Evolutionary conservation across 345 rosid species (phyloP).

Genomic region (Salix koriyanagi): DNA sequence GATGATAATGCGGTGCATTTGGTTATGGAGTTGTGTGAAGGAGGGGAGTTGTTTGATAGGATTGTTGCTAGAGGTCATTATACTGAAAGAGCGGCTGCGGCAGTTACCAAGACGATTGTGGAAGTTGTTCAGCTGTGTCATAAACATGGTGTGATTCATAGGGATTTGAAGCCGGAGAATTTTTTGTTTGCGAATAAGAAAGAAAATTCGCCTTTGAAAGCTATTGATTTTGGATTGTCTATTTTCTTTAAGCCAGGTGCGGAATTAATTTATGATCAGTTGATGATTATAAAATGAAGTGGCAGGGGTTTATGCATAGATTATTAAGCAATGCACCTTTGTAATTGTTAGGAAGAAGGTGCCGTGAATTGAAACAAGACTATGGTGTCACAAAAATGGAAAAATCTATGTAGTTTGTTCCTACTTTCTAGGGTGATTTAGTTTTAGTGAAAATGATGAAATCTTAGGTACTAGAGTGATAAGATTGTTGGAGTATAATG

Average conservation of each 20-base stretch:
- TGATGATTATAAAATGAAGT: not conserved
- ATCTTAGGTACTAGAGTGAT: not conserved
- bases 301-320: not conserved
- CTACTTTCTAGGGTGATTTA: not conserved
- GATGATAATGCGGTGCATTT: slow-evolving; percentile 96
- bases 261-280: not conserved
- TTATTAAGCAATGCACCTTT: not conserved
- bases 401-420: not conserved
- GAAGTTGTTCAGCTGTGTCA: slow-evolving; percentile 98
- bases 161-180: slow-evolving; percentile 99
- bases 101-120: slow-evolving; percentile 80
- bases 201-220: slow-evolving; percentile 96
- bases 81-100: slow-evolving; percentile 95
- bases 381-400: not conserved
- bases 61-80: slow-evolving; percentile 98
- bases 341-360: too few species aligned
- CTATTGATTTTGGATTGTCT: slow-evolving; percentile 97
- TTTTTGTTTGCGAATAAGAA: slow-evolving; percentile 95
- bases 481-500: not conserved
- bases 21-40: slow-evolving; percentile 99
- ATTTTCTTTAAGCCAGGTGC: slow-evolving; percentile 98
- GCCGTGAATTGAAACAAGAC: not conserved
- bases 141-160: slow-evolving; percentile 90
- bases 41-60: slow-evolving; percentile 98
- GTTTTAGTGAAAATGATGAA: not conserved